Evolutionary conservation across 2,329 filamentous ascomycete genomes (phyloP).

Genomic region (Colletotrichum sp.): DNA sequence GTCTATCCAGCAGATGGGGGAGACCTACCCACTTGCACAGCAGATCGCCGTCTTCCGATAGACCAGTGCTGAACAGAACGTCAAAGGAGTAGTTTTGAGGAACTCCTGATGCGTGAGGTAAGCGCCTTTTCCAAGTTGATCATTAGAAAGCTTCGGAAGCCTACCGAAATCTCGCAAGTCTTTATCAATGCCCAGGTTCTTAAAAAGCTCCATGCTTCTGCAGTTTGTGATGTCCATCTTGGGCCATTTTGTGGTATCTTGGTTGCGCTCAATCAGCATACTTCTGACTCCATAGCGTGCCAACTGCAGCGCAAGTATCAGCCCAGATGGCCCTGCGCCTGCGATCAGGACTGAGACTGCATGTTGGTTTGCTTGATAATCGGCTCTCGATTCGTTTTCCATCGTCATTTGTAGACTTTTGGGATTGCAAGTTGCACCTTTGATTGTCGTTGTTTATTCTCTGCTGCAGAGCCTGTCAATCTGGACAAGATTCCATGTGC

Average conservation of each 20-base stretch:
- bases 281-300: constrained; percentile 52
- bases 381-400: neutral
- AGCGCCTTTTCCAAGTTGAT: neutral
- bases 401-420: neutral
- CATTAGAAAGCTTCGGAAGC: neutral
- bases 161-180: neutral
- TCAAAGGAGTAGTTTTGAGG: neutral
- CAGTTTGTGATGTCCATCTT: neutral
- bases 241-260: neutral
- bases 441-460: neutral
- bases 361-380: neutral
- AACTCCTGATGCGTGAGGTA: neutral
- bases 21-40: neutral
- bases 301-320: constrained; percentile 55
- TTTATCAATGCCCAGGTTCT: neutral
- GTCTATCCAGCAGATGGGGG: neutral
- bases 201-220: neutral
- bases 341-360: constrained; percentile 38
- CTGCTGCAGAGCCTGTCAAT: neutral
- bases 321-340: constrained; percentile 55
- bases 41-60: neutral
- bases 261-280: neutral
- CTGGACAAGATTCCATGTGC: neutral
- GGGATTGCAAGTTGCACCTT: neutral
- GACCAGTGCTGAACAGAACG: neutral